Base-by-base conservation (phyloP, 139 green algal species). In the Chlorella sp. region DNA sequence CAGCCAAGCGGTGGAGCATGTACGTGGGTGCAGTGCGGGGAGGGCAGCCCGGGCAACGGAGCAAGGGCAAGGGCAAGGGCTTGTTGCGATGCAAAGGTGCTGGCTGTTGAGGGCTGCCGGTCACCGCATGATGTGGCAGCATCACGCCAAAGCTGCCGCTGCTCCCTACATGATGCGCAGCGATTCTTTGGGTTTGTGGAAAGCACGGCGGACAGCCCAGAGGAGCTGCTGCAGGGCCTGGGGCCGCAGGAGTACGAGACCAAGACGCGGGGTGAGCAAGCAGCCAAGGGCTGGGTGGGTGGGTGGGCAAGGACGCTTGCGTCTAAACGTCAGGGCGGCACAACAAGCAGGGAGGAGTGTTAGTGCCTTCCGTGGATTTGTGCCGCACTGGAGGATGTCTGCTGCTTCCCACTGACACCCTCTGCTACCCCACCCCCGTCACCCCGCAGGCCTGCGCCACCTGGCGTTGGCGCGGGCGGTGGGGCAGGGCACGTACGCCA, bases 171-270 rank as follows among this genome's bases (percentile, higher is more conserved):
- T 34, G 22, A 1, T 79, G 72, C 51, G 69, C 81, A 92, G 85
- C 87, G 91, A 34, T 93, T 94, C 70, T 94, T 91, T 73, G 85
- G 90, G 19, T 94, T 92, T 77, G 74, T 92, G 41, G 83, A 88
- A n/a, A 76, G 80, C 20, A 54, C 19, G 34, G 51, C 41, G 5
- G 69, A 80, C 54, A 85, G 62, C 19, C 54, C 85, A 67, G 78
- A 87, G 20, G 62, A 89, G 69, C 85, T 94, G 54, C 86, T 81
- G 28, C 54, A 76, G 44, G 77, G 73, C 16, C 75, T 91, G 74
- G 89, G 80, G 1, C 51, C 62, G 19, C 65, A 70, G 56, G 28
- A 38, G 38, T 93, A 92, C 73, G 56, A 87, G 60, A 92, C 91
- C 51, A 87, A 85, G 68, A 94, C 91, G 0, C 76, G 90, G 0